A percentile compares a stretch with the other conserved stretches of the same genome.
Conservation (phyloP, 2,329 filamentous ascomycete genomes). For the Daldinia sp. region DNA sequence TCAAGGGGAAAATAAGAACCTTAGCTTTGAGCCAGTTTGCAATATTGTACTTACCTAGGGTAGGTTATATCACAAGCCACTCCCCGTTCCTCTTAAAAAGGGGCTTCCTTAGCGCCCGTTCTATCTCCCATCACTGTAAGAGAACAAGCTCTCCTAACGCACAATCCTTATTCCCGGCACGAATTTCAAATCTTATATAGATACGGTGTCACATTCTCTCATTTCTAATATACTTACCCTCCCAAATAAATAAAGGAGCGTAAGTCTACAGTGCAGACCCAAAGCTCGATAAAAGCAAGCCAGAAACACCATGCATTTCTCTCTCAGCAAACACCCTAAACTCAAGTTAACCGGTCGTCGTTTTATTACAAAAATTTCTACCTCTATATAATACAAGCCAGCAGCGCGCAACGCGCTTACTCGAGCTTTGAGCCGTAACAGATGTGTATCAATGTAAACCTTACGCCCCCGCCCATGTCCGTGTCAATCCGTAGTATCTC, state of each 20-base stretch:
- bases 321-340: background rate
- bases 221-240: background rate
- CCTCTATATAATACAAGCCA: conserved; percentile 45
- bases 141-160: no score
- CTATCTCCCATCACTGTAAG: no score
- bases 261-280: background rate
- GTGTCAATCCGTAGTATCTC: background rate
- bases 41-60: no score
- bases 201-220: background rate
- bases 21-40: no score
- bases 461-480: conserved; percentile 6
- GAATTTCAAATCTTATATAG: background rate
- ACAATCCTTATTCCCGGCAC: background rate
- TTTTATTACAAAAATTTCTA: conserved; percentile 46
- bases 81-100: no score
- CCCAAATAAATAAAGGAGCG: background rate
- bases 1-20: no score
- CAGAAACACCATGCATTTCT: background rate
- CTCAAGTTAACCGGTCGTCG: background rate
- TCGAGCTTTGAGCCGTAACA: conserved; percentile 8
- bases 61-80: no score
- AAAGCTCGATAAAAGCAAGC: background rate
- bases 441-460: conserved; percentile 2
- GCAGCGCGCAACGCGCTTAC: conserved; percentile 7
- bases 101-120: no score